Evolutionary conservation across 2,329 filamentous ascomycete genomes (phyloP).

Genomic region (Colletotrichum sp.): DNA sequence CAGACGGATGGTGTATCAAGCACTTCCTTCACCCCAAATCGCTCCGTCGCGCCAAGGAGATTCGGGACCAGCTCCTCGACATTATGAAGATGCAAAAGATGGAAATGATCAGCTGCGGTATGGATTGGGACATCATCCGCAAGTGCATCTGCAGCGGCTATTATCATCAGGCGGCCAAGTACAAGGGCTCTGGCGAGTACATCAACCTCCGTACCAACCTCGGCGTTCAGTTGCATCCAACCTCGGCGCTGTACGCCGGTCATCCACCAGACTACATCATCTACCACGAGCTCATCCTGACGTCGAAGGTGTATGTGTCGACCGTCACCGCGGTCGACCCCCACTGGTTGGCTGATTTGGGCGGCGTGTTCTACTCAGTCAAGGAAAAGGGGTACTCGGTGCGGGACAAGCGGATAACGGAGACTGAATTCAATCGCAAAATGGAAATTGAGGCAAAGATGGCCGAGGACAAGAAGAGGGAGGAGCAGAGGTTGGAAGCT

Average conservation of each 20-base stretch:
- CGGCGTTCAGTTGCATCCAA: slow-evolving; percentile 92
- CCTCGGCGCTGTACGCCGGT: slow-evolving; percentile 90
- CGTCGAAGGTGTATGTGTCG: slow-evolving; percentile 97
- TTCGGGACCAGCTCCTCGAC: slow-evolving; percentile 89
- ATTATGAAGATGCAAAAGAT: slow-evolving; percentile 96
- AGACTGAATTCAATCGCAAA: slow-evolving; percentile 89
- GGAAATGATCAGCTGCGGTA: slow-evolving; percentile 85
- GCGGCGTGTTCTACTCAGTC: slow-evolving; percentile 95
- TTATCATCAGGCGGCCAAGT: slow-evolving; percentile 96
- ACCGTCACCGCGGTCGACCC: slow-evolving; percentile 96
- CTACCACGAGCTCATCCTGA: slow-evolving; percentile 97
- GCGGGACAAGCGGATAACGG: slow-evolving; percentile 83
- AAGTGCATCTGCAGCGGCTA: slow-evolving; percentile 98
- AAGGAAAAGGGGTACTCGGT: slow-evolving; percentile 97
- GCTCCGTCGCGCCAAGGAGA: slow-evolving; percentile 88
- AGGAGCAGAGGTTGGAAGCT: slow-evolving; percentile 60
- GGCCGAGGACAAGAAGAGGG: slow-evolving; percentile 79
- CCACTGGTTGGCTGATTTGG: slow-evolving; percentile 95
- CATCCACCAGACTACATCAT: slow-evolving; percentile 97
- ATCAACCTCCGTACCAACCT: slow-evolving; percentile 95
- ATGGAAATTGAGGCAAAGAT: slow-evolving; percentile 95
- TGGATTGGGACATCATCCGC: slow-evolving; percentile 94
- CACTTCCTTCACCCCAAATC: slow-evolving; percentile 98
- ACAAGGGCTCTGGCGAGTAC: slow-evolving; percentile 96
- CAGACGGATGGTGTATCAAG: slow-evolving; percentile 88